phyloP scores from a whole-genome alignment of 441 rosid genomes.

The Populus tomentosa region DNA sequence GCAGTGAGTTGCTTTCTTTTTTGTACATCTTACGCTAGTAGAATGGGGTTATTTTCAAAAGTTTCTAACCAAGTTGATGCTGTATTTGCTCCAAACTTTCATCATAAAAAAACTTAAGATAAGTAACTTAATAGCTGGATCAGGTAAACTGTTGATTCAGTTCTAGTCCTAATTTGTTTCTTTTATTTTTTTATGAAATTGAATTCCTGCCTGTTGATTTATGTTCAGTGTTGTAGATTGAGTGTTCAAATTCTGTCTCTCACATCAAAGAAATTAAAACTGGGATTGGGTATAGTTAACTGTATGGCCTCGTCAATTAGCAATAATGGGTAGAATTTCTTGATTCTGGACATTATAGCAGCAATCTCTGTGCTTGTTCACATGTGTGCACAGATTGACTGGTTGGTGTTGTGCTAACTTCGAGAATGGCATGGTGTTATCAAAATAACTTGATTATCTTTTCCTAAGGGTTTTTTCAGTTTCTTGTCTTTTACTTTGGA shows the following conservation, averaged over 20 bases:
- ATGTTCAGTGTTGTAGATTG: neutral
- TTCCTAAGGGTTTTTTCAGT: neutral
- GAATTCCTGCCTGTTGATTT: neutral
- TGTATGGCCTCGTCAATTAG: neutral
- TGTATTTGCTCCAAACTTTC: neutral
- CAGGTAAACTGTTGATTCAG: neutral
- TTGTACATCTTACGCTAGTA: neutral
- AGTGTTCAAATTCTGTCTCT: neutral
- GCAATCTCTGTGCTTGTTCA: neutral
- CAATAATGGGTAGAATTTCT: neutral
- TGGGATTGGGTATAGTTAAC: neutral
- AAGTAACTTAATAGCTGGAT: neutral
- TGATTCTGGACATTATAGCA: neutral
- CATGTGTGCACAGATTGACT: neutral
- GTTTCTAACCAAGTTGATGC: neutral
- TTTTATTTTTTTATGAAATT: neutral
- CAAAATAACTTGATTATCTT: neutral
- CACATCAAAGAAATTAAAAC: neutral
- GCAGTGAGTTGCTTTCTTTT: conserved; percentile 51
- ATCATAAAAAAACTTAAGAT: neutral
- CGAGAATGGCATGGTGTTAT: neutral
- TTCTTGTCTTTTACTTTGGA: neutral
- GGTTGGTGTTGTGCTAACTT: neutral
- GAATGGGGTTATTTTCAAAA: neutral
- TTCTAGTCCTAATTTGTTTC: neutral